A percentile compares a stretch with the other conserved stretches of the same genome.
phyloP scores from a whole-genome alignment of 805 yeast species.

The Barnettozyma siamensis region DNA sequence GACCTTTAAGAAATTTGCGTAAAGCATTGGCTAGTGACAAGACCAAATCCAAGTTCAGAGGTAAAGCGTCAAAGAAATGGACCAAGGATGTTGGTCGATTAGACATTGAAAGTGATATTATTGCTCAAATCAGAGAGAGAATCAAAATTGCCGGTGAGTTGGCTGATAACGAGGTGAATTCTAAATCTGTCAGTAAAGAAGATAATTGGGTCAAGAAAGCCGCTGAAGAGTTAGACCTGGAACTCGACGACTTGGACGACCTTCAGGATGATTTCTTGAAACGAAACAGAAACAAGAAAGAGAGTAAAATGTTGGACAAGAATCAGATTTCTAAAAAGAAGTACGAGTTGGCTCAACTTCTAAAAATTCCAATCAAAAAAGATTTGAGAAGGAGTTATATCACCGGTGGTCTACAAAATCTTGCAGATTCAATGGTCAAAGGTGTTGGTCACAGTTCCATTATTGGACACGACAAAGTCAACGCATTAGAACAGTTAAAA shows the following conservation, averaged over 20 bases:
- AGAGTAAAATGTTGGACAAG: constrained; percentile 46
- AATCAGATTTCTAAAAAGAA: constrained; percentile 42
- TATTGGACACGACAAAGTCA: constrained; percentile 60
- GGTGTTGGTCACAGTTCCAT: constrained; percentile 63
- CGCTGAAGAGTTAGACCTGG: constrained; percentile 89
- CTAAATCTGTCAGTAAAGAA: constrained; percentile 58
- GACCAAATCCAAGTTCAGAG: constrained; percentile 23
- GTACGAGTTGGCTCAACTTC: constrained; percentile 46
- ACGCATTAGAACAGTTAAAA: constrained; percentile 62
- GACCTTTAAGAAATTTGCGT: constrained; percentile 75
- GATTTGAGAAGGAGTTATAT: constrained; percentile 65
- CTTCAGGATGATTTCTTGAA: constrained; percentile 50
- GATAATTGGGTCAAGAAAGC: constrained; percentile 82
- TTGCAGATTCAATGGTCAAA: constrained; percentile 70
- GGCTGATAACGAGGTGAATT: constrained; percentile 64
- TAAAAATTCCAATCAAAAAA: constrained; percentile 52
- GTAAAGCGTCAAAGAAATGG: constrained; percentile 36
- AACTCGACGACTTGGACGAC: constrained; percentile 60
- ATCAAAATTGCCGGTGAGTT: constrained; percentile 63
- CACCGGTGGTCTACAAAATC: constrained; percentile 71
- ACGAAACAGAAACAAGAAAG: constrained; percentile 53
- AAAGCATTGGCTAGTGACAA: constrained; percentile 41
- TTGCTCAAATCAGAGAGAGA: constrained; percentile 66
- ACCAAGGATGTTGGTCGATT: constrained; percentile 58
- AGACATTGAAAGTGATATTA: constrained; percentile 70